Evolutionary conservation across 1,284 basidiomycete genomes (phyloP), one percentile per base, ranked within the genome.

Genomic region (Exobasidium rhododendri): DNA sequence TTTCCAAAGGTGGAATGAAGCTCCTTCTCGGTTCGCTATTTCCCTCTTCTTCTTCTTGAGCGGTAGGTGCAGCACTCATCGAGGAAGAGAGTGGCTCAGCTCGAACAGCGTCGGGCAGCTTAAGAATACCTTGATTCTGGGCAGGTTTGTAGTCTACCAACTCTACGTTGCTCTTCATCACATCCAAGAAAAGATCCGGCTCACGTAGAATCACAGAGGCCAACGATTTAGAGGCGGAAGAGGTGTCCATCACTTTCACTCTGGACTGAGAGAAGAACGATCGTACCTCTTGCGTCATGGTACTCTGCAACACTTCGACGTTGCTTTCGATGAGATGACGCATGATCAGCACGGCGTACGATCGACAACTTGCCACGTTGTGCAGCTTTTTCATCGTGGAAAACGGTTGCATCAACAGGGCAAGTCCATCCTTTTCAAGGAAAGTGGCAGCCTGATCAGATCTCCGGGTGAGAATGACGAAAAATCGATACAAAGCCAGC

Each of bases 261-360:
- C 64, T 65, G 4, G 65, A 58, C 32, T 68, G 66, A 13, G 68
- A 62, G 29, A 82, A 68, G 68, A 74, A 80, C 7, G 61, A 53
- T 43, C 78, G 75, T 10, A 97, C 84, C 70, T 93, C 90, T 64
- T 89, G 87, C 26, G 85, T 85, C 87, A 98, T 94, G 64, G 90
- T 85, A 4, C 83, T 82, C 59, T 86, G 85, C 31, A 97, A 80
- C 1, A 85, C 85, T 4, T 81, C 76, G 3, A 83, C 75, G 68
- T 93, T 89, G 13, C 20, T 24, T 81, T 99, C 96, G 57, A 94
- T 86, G 58, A 92, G 82, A 78, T 98, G 94, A 2, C 96, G 89
- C 20, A 97, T 83, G 61, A 97, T 89, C 74, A 91, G 90, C 22
- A 89, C 87, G 52, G 92, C 86, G 78, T 93, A 90, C 0, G 90